Evolutionary conservation across 1,284 basidiomycete species (phyloP), one percentile per base, ranked within the genome.

Genomic region (Rhodotorula sp.): DNA sequence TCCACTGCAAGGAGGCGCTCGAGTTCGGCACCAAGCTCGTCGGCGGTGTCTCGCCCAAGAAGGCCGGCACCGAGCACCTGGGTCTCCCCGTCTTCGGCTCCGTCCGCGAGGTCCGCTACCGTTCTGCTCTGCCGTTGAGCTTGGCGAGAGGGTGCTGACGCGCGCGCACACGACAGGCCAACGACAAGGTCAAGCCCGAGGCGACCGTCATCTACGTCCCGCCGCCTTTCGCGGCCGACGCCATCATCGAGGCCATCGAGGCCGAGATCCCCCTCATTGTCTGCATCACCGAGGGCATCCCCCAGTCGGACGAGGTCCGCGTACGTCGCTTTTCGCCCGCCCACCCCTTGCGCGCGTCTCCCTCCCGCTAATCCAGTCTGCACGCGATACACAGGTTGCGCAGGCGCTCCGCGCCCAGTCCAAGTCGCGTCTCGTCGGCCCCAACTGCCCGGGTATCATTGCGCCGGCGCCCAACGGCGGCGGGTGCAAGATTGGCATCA

Each of bases 401-500:
- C 91, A 97, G 80, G 97, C 93, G 23, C 87, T 99, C 78, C 92
- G 91, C 82, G 90, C 89, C 80, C 97, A 99, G 83, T 93, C 89
- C 76, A 94, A 92, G 80, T 96, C 93, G 71, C 90, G 97, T 78
- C 90, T 99, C 77, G 80, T 83, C 54, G 82, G 82, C 27, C 94
- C 93, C 58, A 99, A 99, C 84, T 99, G 97, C 84, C 97, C 97
- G 8, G 97, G 97, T 82, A 90, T 99, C 80, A 98, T 99, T 80
- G 94, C 95, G 81, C 93, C 94, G 44, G 87, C 91, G 68, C 60
- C 69, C 19, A 54, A 71, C 58, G 66, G 64, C 55, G 81, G 82
- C 67, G 96, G 96, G 23, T 99, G 97, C 86, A 99, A 99, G 86
- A 98, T 99, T 89, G 97, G 97, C 73, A 99, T 99, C 81, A 96